These are phyloP conservation scores for Cardamine occulta DNA, from an alignment of 345 rosid genomes.

Conservation along the genomic window DNA sequence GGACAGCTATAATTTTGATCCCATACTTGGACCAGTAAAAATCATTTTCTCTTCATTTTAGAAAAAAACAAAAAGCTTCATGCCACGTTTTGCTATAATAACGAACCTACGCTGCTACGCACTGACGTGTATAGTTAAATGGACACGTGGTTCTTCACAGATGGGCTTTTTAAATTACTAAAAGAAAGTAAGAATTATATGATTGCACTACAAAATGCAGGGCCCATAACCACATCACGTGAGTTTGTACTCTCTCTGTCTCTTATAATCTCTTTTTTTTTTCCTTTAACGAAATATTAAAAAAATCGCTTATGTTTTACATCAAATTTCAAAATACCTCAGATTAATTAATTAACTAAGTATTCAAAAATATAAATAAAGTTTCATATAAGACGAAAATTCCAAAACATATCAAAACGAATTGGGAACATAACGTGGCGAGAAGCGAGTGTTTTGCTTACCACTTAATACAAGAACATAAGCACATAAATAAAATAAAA, in stretches of 20 bases:
- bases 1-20: conserved; percentile 21
- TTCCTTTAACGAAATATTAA: neutral
- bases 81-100: conserved; percentile 29
- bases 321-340: neutral
- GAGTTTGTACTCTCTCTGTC: conserved; percentile 38
- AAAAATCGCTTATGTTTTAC: neutral
- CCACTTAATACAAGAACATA: neutral
- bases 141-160: conserved; percentile 35
- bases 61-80: conserved; percentile 4
- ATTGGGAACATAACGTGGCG: neutral
- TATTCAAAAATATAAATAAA: neutral
- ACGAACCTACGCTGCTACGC: neutral
- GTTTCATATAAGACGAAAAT: neutral
- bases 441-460: neutral
- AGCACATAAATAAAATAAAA: too few species aligned
- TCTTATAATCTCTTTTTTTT: conserved; percentile 5
- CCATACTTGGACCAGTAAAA: conserved; percentile 32
- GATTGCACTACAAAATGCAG: conserved; percentile 36
- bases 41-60: conserved; percentile 1
- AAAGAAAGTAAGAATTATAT: conserved; percentile 11
- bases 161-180: conserved; percentile 21
- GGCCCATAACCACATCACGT: conserved; percentile 39
- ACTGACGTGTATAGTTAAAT: conserved; percentile 12
- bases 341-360: neutral
- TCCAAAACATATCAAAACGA: neutral